Evolutionary conservation across 31 red algal species (phyloP).

Genomic region (Pterothamnion heteromorphum): DNA sequence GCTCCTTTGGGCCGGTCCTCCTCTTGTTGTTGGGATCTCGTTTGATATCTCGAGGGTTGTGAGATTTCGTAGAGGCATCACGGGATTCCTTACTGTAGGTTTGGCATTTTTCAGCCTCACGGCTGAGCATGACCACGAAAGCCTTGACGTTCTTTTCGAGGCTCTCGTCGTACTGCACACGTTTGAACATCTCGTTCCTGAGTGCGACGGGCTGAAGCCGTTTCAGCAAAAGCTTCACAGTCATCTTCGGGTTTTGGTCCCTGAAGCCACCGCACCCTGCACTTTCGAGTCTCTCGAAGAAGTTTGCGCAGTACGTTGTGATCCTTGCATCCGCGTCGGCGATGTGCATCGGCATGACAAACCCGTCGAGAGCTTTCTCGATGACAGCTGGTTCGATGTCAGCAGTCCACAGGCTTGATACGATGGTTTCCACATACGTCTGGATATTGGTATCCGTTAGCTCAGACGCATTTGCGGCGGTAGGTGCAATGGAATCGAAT

Average conservation of each 20-base stretch:
- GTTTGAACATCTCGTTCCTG: constrained; percentile 28
- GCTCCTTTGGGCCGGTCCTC: neutral
- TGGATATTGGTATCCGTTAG: neutral
- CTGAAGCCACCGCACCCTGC: constrained; percentile 46
- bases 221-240: neutral
- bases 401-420: neutral
- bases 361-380: neutral
- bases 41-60: neutral
- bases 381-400: neutral
- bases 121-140: constrained; percentile 14
- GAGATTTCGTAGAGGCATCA: neutral
- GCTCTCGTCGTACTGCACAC: constrained; percentile 27
- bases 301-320: constrained; percentile 52
- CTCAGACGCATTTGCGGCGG: neutral
- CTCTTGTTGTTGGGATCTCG: neutral
- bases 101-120: constrained; percentile 48
- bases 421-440: neutral
- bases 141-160: constrained; percentile 50
- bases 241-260: constrained; percentile 47
- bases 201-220: constrained; percentile 2
- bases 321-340: constrained; percentile 44
- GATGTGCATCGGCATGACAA: constrained; percentile 42
- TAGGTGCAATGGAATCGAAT: neutral
- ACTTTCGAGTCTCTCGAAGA: constrained; percentile 56
- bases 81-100: neutral